Percentiles rank a stretch among this genome's conserved stretches.
phyloP scores from a whole-genome alignment of 176 grass and related monocot species.

The Bothriochloa decipiens region DNA sequence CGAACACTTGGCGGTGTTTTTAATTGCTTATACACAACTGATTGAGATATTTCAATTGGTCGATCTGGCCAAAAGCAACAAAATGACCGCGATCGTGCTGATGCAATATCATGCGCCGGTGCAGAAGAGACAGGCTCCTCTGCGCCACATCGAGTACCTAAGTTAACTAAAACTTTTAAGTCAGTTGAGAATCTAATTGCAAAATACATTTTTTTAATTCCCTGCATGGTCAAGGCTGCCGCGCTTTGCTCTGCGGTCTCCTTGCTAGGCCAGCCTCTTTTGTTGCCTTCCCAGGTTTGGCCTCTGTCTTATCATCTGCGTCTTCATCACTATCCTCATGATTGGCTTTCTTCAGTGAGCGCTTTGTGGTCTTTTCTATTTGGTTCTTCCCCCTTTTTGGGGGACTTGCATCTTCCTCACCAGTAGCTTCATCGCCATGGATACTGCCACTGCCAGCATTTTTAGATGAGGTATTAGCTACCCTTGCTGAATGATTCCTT shows the following conservation, averaged over 20 bases:
- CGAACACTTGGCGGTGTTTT: too few relatives aligned
- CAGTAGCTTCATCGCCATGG: not conserved
- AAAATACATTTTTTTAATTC: not conserved
- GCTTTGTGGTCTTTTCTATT: not conserved
- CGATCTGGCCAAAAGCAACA: not conserved
- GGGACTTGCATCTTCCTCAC: not conserved
- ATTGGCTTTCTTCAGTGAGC: not conserved
- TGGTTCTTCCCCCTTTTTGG: constrained; percentile 32
- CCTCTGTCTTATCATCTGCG: not conserved
- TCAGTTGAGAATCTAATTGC: not conserved
- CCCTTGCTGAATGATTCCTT: constrained; percentile 24
- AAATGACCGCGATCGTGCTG: not conserved
- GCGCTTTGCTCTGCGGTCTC: constrained; percentile 37
- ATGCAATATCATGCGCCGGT: not conserved
- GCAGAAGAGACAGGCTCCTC: not conserved
- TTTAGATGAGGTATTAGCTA: not conserved
- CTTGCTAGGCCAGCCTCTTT: not conserved
- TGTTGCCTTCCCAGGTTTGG: constrained; percentile 6
- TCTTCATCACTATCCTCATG: not conserved
- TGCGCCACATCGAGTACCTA: not conserved
- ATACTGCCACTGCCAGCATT: not conserved
- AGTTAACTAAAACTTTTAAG: not conserved
- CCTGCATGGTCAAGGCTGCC: not conserved
- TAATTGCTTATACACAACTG: too few relatives aligned
- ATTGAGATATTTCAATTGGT: not conserved